Evolutionary conservation across 768 basidiomycete genomes (phyloP), one percentile per base, ranked within the genome.

Genomic region (Xerocomellus intermedius): DNA sequence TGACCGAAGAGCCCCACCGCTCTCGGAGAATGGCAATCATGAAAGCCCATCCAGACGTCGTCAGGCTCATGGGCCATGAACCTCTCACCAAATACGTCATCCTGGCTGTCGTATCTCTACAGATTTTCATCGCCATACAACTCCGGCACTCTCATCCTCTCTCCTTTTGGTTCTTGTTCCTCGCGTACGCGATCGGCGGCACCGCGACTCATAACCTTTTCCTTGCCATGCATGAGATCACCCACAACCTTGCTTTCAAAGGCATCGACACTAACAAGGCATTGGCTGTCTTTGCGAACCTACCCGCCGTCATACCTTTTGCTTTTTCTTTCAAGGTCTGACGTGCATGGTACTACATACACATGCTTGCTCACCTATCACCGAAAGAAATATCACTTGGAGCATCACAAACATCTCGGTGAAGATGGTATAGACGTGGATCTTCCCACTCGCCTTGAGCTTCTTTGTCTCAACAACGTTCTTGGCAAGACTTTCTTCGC

Each of bases 201-300:
- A 98, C 96, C 1, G 88, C 89, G 8, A 99, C 98, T 73, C 97
- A 99, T 70, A 99, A 98, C 70, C 80, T 96, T 36, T 99, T 98
- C 74, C 83, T 99, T 44, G 94, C 97, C 41, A 97, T 99, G 50
- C 97, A 99, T 68, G 97, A 99, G 68, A 97, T 98, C 57, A 97
- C 95, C 2, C 97, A 99, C 71, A 98, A 98, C 69, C 81, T 99
- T 26, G 97, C 94, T 2, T 98, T 98, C 76, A 82, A 80, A 57
- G 80, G 87, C 21, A 81, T 98, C 44, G 76, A 75, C 48, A 83
- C 86, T 8, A 99, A 98, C 75, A 94, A 95, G 65, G 69, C 86
- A 22, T 75, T 98, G 19, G 94, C 97, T 7, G 85, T 98, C 56
- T 84, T 94, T 50, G 90, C 94, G 1, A 98, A 99, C 68, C 65